Conservation (phyloP, 352 stramenopile genomes). For the Nothophytophthora sp. region DNA sequence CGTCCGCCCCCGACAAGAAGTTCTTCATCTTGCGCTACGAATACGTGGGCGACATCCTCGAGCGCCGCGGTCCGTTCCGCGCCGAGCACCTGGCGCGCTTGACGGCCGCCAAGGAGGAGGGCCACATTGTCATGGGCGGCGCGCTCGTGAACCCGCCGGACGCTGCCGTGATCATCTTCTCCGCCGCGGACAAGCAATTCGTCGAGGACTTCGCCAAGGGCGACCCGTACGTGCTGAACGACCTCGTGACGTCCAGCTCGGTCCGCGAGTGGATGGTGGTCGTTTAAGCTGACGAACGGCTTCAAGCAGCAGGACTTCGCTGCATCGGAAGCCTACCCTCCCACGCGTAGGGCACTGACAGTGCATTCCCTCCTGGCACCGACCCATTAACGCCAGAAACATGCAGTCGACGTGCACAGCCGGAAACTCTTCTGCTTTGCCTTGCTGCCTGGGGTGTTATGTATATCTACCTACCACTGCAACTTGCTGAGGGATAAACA, state of each 20-base stretch:
- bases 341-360: too few relatives aligned
- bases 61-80: conserved; percentile 72
- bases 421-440: too few relatives aligned
- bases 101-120: conserved; percentile 48
- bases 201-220: conserved; percentile 68
- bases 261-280: conserved; percentile 81
- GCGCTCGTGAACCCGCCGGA: conserved; percentile 67
- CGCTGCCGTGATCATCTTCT: conserved; percentile 66
- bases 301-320: conserved; percentile 3
- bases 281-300: conserved; percentile 32
- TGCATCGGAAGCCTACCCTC: background rate
- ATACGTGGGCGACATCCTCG: conserved; percentile 75
- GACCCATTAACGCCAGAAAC: too few relatives aligned
- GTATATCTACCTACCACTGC: background rate
- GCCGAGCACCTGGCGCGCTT: conserved; percentile 59
- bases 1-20: conserved; percentile 47
- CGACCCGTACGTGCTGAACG: conserved; percentile 76
- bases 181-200: conserved; percentile 47
- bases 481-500: background rate
- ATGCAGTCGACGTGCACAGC: too few relatives aligned
- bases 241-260: conserved; percentile 62
- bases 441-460: too few relatives aligned
- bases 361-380: too few relatives aligned
- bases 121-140: conserved; percentile 71
- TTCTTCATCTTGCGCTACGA: conserved; percentile 75